Base-by-base conservation (phyloP, 371 early-diverging fungal genomes). In the Thermomucor indicae-seudaticae region DNA sequence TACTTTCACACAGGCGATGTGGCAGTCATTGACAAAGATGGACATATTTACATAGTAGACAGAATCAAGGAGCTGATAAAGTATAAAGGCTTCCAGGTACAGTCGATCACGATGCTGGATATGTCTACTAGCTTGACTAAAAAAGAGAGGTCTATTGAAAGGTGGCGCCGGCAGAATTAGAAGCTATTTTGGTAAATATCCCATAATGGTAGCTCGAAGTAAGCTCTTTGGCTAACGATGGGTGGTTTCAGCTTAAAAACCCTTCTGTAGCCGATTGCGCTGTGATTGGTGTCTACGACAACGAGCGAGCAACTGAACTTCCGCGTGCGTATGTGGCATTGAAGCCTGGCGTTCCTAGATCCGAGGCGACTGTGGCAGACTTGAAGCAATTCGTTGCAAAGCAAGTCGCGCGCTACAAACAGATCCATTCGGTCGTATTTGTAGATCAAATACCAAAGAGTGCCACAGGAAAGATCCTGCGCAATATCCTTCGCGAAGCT, bases 1-100 rank as follows among this genome's bases (percentile, higher is more conserved):
- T 95, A 84, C 72, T 65, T 92, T 51, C 88, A 84, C 53, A 91
- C 90, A 0, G 94, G 93, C 19, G 96, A 96, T 53, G 68, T 95
- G 43, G 94, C 51, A 14, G 75, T 75, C 17, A 70, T 79, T 10
- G 82, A 85, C 49, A 55, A 80, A 14, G 51, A 62, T 14, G 81
- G 79, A 0, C 62, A 80, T 55, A 81, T 89, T 55, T 79, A 62
- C 47, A 67, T 83, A 12, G 65, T 75, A 7, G 90, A 88, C 49
- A 83, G 89, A 31, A 74, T 83, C 31, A 89, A 89, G 59, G 90
- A 89, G 49, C 58, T 89, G 16, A 88, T 89, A 49, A 88, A 88
- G 55, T 84, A 73, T 58, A 89, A 88, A 53, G 90, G 88, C 0
- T 84, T 79, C 62, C 80, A 84, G 47, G 59, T 58, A n/a, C n/a